Base-by-base conservation (phyloP, 2,329 filamentous ascomycete species). In the Penicillium sp. region DNA sequence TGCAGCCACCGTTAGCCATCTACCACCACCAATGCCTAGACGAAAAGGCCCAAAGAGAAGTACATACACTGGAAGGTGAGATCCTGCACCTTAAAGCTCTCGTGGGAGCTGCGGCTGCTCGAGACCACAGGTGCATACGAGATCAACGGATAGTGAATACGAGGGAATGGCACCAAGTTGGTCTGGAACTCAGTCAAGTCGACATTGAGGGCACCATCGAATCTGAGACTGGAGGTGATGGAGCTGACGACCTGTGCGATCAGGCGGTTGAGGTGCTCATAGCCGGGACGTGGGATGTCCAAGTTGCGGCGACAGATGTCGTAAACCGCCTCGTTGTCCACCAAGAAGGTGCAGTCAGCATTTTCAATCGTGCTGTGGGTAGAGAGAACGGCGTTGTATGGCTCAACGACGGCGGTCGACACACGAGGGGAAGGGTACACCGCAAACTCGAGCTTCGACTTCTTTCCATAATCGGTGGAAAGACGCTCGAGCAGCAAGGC, bases 121-220 rank as follows among this genome's bases (percentile, higher is more conserved):
- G n/a, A n/a, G n/a, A n/a, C n/a, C n/a, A n/a, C n/a, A n/a, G n/a
- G n/a, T n/a, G n/a, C n/a, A n/a, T n/a, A n/a, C n/a, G n/a, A n/a
- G n/a, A n/a, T n/a, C n/a, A n/a, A n/a, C n/a, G n/a, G n/a, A n/a
- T n/a, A 98, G 79, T 98, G 91, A 68, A 98, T 98, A 77, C 91
- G 89, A 60, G 91, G 91, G 77, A 97, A 98, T 55, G 91, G 91
- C 57, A 98, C 91, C 75, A 98, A 77, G 81, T 98, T 98, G 76
- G 91, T 98, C 83, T 98, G 91, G 87, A 98, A 98, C 80, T 98
- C 91, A 81, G 96, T 96, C 62, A 98, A 77, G 74, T 98, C 91
- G 77, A 98, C 93, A 77, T 98, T 98, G 65, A 98, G 87, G 62
- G 93, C 96, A 61, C 91, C 91, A 69, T 97, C 91, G 76, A 97